Evolutionary conservation across 2,329 filamentous ascomycete genomes (phyloP).

Genomic region (Penicillium sp.): DNA sequence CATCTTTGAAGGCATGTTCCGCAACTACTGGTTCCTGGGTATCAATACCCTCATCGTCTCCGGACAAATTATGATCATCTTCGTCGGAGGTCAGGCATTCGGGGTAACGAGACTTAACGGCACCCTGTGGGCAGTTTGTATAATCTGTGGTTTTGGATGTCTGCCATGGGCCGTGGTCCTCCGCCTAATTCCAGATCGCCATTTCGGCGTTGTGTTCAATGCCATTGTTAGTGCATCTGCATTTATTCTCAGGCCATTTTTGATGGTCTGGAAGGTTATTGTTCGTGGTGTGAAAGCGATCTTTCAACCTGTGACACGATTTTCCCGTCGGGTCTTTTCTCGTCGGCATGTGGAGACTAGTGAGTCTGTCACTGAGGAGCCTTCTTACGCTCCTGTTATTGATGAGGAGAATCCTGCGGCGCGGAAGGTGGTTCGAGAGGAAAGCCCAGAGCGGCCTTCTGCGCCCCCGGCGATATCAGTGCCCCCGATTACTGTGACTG

Average conservation of each 20-base stretch:
- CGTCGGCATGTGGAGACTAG: slow-evolving; percentile 4
- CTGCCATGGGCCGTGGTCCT: slow-evolving; percentile 80
- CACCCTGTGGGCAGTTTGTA: slow-evolving; percentile 83
- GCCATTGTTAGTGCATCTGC: slow-evolving; percentile 57
- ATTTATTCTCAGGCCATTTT: slow-evolving; percentile 48
- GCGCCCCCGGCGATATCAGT: slow-evolving; percentile 26
- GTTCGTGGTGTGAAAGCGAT: slow-evolving; percentile 25
- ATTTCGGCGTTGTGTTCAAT: slow-evolving; percentile 44
- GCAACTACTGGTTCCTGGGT: slow-evolving; percentile 83
- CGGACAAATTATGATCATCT: slow-evolving; percentile 86
- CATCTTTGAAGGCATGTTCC: slow-evolving; percentile 82
- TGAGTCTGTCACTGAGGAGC: slow-evolving; percentile 13
- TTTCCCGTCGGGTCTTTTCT: slow-evolving; percentile 20
- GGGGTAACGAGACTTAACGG: slow-evolving; percentile 67
- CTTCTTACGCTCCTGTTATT: slow-evolving; percentile 1
- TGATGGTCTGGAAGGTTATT: slow-evolving; percentile 30
- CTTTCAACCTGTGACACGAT: slow-evolving; percentile 26
- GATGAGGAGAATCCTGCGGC: slow-evolving; percentile 9
- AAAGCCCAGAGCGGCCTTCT: slow-evolving; percentile 19
- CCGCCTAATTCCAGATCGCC: slow-evolving; percentile 75
- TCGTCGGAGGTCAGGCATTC: slow-evolving; percentile 80
- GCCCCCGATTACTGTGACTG: slow-evolving; percentile 43
- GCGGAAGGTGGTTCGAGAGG: slow-evolving; percentile 1
- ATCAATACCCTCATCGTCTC: slow-evolving; percentile 87
- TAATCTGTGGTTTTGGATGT: slow-evolving; percentile 80